phyloP scores from a whole-genome alignment of 2,329 filamentous ascomycete genomes.

The Periconia sp. region DNA sequence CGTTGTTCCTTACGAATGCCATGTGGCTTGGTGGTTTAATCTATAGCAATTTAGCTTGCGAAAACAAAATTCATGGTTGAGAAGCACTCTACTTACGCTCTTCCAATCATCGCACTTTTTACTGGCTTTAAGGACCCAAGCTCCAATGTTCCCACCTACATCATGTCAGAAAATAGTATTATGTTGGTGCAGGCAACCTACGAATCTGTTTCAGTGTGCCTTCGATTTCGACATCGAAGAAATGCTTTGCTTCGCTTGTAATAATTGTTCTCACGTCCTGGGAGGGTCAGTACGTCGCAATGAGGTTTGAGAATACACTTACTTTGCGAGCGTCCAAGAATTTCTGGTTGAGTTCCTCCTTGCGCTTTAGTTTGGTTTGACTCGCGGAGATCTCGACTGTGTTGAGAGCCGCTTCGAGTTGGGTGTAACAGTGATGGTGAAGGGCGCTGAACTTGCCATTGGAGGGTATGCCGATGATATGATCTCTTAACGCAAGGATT shows the following conservation, averaged over 20 bases:
- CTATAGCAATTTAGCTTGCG: not conserved
- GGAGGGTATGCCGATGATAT: not conserved
- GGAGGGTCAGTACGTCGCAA: not conserved
- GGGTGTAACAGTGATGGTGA: not conserved
- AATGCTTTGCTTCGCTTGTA: not conserved
- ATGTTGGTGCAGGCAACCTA: too few species aligned
- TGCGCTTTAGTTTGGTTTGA: slow-evolving; percentile 12
- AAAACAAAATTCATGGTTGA: not conserved
- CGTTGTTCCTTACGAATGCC: not conserved
- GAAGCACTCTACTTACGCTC: not conserved
- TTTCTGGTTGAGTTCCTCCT: slow-evolving; percentile 14
- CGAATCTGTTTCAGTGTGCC: not conserved
- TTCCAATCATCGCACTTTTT: not conserved
- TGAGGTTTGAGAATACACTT: not conserved
- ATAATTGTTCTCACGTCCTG: not conserved
- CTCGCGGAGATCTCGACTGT: slow-evolving; percentile 21
- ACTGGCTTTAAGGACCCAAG: not conserved
- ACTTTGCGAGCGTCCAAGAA: slow-evolving; percentile 9
- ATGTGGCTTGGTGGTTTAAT: not conserved
- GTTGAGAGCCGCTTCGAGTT: slow-evolving; percentile 10
- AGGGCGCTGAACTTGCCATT: slow-evolving; percentile 1
- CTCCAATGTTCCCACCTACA: not conserved
- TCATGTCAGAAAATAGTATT: too few species aligned
- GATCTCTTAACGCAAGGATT: not conserved
- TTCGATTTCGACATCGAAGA: not conserved